Evolutionary conservation across 352 stramenopile species (phyloP).

Genomic region (Phytophthora quininea): DNA sequence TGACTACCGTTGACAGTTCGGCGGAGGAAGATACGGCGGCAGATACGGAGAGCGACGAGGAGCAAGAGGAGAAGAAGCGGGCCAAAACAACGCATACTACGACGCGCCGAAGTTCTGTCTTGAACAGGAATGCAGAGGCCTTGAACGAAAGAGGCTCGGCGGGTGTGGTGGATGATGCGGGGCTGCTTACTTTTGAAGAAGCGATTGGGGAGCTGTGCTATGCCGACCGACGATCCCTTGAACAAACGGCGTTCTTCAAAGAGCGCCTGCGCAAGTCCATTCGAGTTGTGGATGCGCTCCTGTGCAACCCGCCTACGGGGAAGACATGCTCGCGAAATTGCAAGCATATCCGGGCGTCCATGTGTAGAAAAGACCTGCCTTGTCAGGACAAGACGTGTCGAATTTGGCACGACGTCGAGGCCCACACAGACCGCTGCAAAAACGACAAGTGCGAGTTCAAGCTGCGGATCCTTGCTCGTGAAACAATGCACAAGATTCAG

Average conservation of each 20-base stretch:
- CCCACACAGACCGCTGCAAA: conserved; percentile 66
- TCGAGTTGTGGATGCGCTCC: conserved; percentile 69
- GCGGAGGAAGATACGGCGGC: conserved; percentile 31
- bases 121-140: not conserved
- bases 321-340: conserved; percentile 55
- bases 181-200: conserved; percentile 61
- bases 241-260: conserved; percentile 72
- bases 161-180: conserved; percentile 45
- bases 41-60: conserved; percentile 32
- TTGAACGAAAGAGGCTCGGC: conserved; percentile 28
- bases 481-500: conserved; percentile 80
- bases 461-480: conserved; percentile 65
- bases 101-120: too few species aligned
- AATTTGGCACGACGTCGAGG: conserved; percentile 77
- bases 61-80: conserved; percentile 21
- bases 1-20: conserved; percentile 6
- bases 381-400: conserved; percentile 74
- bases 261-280: conserved; percentile 69
- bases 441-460: conserved; percentile 75
- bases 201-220: conserved; percentile 74
- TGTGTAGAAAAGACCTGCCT: conserved; percentile 62
- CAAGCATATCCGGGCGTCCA: conserved; percentile 58
- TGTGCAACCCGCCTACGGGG: conserved; percentile 59
- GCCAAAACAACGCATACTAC: conserved; percentile 6
- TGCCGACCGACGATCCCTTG: conserved; percentile 46